Percentiles rank a stretch among this genome's conserved stretches.
Conservation (phyloP, 257 asterid species). For the Solanum ossicruentum region DNA sequence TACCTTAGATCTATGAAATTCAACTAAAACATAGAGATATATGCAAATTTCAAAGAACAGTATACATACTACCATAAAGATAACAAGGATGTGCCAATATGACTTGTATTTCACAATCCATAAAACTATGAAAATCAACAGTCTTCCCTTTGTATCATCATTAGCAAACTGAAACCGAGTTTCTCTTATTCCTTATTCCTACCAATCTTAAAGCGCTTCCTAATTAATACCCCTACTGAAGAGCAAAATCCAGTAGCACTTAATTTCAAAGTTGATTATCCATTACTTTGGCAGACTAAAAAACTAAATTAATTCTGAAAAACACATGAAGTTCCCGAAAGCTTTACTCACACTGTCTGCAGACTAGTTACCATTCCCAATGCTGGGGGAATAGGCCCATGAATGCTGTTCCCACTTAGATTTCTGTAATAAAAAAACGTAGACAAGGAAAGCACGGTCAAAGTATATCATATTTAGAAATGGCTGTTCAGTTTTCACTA, state of each 20-base stretch:
- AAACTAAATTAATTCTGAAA: not conserved
- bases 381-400: conserved; percentile 70
- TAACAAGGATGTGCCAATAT: not conserved
- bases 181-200: not conserved
- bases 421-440: conserved; percentile 39
- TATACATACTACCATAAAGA: not conserved
- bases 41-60: not conserved
- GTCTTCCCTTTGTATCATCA: not conserved
- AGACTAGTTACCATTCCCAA: conserved; percentile 57
- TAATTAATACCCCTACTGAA: not conserved
- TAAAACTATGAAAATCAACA: not conserved
- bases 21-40: not conserved
- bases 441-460: not conserved
- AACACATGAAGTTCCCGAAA: not conserved
- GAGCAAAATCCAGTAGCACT: not conserved
- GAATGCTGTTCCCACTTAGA: conserved; percentile 80
- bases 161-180: not conserved
- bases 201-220: not conserved
- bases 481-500: not conserved
- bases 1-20: not conserved
- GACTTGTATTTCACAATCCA: not conserved
- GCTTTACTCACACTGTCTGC: conserved; percentile 56
- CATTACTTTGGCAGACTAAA: not conserved
- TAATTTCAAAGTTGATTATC: not conserved
- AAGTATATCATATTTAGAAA: not conserved